These are phyloP conservation scores for Yarrowia galli DNA, from an alignment of 1,139 yeast species.

Conservation along the genomic window DNA sequence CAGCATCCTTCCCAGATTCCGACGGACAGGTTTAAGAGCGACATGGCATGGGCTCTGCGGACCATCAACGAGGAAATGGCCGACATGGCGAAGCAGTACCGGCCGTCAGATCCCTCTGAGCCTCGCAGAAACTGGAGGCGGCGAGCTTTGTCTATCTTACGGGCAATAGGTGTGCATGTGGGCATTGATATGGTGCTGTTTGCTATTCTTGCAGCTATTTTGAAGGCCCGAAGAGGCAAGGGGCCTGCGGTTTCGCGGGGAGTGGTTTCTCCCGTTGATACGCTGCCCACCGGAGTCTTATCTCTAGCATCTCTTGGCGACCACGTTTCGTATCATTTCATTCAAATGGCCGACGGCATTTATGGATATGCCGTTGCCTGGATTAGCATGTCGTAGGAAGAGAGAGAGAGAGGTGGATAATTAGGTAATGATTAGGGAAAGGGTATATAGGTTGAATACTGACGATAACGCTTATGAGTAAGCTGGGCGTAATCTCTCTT, in stretches of 20 bases:
- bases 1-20: constrained; percentile 6
- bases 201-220: constrained; percentile 20
- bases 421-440: neutral
- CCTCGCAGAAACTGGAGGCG: constrained; percentile 11
- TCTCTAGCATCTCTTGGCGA: constrained; percentile 15
- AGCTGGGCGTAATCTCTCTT: neutral
- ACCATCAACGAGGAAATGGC: constrained; percentile 38
- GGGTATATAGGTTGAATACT: constrained; percentile 27
- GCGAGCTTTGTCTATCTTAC: neutral
- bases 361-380: constrained; percentile 27
- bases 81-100: constrained; percentile 35
- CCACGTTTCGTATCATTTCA: constrained; percentile 26
- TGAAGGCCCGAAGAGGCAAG: constrained; percentile 10
- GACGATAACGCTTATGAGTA: neutral
- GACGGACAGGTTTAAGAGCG: constrained; percentile 29
- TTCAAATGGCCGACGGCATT: constrained; percentile 32
- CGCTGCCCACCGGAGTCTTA: neutral
- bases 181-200: constrained; percentile 33
- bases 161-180: constrained; percentile 35
- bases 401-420: neutral
- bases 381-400: constrained; percentile 26
- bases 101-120: neutral
- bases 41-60: constrained; percentile 35
- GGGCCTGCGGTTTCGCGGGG: neutral
- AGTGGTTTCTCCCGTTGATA: neutral